Evolutionary conservation across 257 asterid genomes (phyloP), one percentile per base, ranked within the genome.

Genomic region (Linaria vulgaris): DNA sequence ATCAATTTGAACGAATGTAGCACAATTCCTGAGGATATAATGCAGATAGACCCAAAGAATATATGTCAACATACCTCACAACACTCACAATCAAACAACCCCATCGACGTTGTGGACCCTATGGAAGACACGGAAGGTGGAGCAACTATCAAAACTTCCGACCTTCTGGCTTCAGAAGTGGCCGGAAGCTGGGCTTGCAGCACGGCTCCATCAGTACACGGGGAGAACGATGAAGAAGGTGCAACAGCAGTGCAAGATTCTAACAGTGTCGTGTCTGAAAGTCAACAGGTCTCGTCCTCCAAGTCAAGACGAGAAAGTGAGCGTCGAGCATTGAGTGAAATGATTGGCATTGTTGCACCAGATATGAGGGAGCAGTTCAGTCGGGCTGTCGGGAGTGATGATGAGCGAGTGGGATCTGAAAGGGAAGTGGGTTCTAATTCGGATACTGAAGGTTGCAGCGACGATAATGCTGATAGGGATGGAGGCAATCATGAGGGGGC

Each of bases 101-200:
- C 46, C 3, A 7, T 68, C 12, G 73, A 53, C 61, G 76, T 68
- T 15, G 73, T 47, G 64, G 76, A 64, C 31, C 63, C 63, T 0
- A 73, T 70, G 74, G 85, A 74, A 34, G 96, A 88, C 66, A 83
- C 94, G n/a, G 88, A 91, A 76, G 87, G 69, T 70, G 90, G 78
- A 38, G 85, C 79, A 47, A 82, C 83, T 59, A 76, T 90, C 51
- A 81, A 60, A 74, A 87, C 97, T 1, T 37, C 81, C 1, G 97
- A 90, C 72, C 94, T 94, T 54, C 68, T 90, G 82, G 86, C 97
- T 39, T 89, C 99, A 0, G 99, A 90, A 78, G 95, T 74, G 68
- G 79, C 80, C 11, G 96, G 99, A 56, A 94, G 99, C 79, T 89
- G 99, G 97, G 99, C 90, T 2, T 78, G 78, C 71, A 85, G 94